A percentile compares a stretch with the other conserved stretches of the same genome.
These are phyloP conservation scores for Trichocladium antarcticum DNA, from an alignment of 495 filamentous ascomycete genomes.

Conservation along the genomic window DNA sequence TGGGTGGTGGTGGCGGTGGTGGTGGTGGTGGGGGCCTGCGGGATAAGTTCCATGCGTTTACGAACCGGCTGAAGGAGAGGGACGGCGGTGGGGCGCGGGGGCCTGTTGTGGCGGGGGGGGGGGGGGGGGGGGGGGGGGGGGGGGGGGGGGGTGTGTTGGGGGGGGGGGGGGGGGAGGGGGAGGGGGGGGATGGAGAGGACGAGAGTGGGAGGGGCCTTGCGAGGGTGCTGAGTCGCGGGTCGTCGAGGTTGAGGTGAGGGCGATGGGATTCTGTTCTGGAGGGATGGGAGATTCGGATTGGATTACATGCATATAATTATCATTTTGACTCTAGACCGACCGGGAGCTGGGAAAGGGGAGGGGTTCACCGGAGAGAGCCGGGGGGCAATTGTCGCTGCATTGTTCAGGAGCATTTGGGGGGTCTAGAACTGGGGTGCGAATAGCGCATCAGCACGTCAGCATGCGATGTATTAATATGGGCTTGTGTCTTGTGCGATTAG, in stretches of 20 bases:
- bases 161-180: not conserved
- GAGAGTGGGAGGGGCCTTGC: conserved; percentile 4
- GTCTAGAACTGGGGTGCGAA: not conserved
- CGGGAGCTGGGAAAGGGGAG: not conserved
- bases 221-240: conserved; percentile 14
- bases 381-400: conserved; percentile 4
- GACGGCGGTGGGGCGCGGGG: conserved; percentile 14
- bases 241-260: conserved; percentile 2
- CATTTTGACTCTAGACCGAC: not conserved
- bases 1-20: conserved; percentile 22
- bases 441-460: not conserved
- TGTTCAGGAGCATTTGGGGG: conserved; percentile 2
- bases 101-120: not conserved
- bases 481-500: too few relatives aligned
- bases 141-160: too few relatives aligned
- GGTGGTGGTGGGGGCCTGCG: conserved; percentile 26
- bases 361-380: not conserved
- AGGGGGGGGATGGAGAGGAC: conserved; percentile 4
- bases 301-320: too few relatives aligned
- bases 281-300: not conserved
- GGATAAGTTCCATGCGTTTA: conserved; percentile 32
- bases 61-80: conserved; percentile 28
- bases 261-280: not conserved
- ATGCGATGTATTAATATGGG: not conserved
- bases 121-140: not conserved